A percentile compares a stretch with the other conserved stretches of the same genome.
phyloP scores from a whole-genome alignment of 2,329 filamentous ascomycete genomes.

The Hymenotorrendiella dingleyae region DNA sequence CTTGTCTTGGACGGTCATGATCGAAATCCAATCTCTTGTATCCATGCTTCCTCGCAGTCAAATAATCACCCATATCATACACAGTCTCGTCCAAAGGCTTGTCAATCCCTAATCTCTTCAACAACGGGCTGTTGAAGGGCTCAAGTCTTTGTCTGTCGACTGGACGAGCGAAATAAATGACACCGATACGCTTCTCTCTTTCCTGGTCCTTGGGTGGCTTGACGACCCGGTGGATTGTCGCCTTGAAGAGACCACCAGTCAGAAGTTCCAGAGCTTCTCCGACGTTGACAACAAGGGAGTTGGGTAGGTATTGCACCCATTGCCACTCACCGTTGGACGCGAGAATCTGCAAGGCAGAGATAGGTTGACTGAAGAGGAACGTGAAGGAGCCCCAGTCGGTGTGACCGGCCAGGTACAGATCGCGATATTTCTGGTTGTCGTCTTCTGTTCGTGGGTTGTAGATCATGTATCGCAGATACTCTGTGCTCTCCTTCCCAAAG shows the following conservation, averaged over 20 bases:
- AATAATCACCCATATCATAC: slow-evolving; percentile 28
- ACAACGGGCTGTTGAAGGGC: slow-evolving; percentile 32
- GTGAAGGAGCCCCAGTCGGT: slow-evolving; percentile 38
- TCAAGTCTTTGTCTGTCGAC: slow-evolving; percentile 33
- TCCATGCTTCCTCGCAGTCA: slow-evolving; percentile 29
- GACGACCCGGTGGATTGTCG: slow-evolving; percentile 30
- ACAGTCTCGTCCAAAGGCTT: slow-evolving; percentile 28
- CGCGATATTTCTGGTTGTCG: slow-evolving; percentile 33
- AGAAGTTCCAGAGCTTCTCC: slow-evolving; percentile 31
- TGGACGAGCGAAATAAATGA: slow-evolving; percentile 37
- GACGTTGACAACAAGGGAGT: slow-evolving; percentile 35
- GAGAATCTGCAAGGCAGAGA: slow-evolving; percentile 35
- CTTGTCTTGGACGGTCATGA: slow-evolving; percentile 17
- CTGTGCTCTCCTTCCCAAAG: slow-evolving; percentile 32
- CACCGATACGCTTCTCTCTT: slow-evolving; percentile 32
- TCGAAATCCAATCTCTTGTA: slow-evolving; percentile 29
- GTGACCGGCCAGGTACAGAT: slow-evolving; percentile 37
- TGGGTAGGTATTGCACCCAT: slow-evolving; percentile 33
- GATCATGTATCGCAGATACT: slow-evolving; percentile 36
- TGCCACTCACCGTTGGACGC: slow-evolving; percentile 33
- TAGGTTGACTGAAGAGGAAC: slow-evolving; percentile 35
- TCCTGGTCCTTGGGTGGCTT: slow-evolving; percentile 32
- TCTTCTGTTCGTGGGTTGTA: slow-evolving; percentile 33
- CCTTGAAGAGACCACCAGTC: slow-evolving; percentile 30
- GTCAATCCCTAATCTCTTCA: slow-evolving; percentile 32